Conservation (phyloP, 345 rosid genomes). For the Populus pruinosa region DNA sequence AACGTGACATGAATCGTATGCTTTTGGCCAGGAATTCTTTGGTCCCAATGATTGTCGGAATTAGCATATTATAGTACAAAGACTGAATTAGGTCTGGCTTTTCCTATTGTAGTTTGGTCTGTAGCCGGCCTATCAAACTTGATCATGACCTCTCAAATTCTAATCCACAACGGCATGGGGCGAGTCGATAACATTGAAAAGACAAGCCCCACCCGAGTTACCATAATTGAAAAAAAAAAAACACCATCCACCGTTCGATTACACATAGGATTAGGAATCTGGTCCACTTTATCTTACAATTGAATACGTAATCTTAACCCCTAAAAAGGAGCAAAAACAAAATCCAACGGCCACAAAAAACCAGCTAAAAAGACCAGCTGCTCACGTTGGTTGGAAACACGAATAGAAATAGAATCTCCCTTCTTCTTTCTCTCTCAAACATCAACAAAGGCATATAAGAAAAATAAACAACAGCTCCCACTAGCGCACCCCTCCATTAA, state of each 20-base stretch:
- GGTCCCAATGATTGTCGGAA: background rate
- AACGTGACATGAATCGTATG: background rate
- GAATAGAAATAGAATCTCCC: conserved; percentile 12
- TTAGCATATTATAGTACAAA: background rate
- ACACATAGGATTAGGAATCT: conserved; percentile 7
- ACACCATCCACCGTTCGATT: conserved; percentile 26
- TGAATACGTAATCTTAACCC: conserved; percentile 23
- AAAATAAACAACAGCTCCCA: background rate
- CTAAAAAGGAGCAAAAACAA: background rate
- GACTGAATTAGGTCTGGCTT: background rate
- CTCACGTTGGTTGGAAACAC: conserved; percentile 12
- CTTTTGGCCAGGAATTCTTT: background rate
- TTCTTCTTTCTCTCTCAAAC: background rate
- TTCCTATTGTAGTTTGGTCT: background rate
- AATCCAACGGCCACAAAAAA: conserved; percentile 33
- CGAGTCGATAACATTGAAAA: conserved; percentile 9
- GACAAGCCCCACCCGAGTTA: conserved; percentile 15
- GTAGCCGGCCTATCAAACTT: background rate
- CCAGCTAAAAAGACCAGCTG: conserved; percentile 11
- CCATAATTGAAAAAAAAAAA: background rate
- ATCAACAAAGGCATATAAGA: background rate
- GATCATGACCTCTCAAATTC: background rate
- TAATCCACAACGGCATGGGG: background rate
- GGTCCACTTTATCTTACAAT: conserved; percentile 29
- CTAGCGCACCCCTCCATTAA: background rate